Evolutionary conservation across 2,329 filamentous ascomycete genomes (phyloP).

Genomic region (Apiospora koreana): DNA sequence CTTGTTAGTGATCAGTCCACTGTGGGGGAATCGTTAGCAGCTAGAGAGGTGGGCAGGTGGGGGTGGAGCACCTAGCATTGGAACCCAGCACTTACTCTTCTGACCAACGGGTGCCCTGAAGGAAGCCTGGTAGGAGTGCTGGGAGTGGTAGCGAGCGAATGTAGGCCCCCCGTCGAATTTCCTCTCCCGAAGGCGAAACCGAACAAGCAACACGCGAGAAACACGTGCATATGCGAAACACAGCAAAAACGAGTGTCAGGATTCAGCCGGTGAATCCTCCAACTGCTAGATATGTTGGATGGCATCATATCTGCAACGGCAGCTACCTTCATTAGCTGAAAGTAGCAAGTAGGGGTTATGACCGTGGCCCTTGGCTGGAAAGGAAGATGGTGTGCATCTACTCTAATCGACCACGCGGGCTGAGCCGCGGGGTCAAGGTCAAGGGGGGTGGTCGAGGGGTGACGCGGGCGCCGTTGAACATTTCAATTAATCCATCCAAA

Average conservation of each 20-base stretch:
- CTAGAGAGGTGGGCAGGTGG: not conserved
- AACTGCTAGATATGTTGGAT: not conserved
- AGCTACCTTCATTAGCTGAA: not conserved
- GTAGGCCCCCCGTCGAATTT: no score
- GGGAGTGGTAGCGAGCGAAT: no score
- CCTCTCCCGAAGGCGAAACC: not conserved
- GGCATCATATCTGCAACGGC: not conserved
- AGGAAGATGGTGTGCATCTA: not conserved
- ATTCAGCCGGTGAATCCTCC: not conserved
- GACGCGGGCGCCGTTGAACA: not conserved
- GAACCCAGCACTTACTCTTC: not conserved
- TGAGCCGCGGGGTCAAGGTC: not conserved
- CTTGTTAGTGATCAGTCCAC: no score
- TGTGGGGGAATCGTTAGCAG: not conserved
- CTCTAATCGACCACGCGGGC: not conserved
- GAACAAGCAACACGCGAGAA: not conserved
- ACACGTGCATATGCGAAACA: not conserved
- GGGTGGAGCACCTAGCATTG: not conserved
- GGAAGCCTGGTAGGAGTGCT: no score
- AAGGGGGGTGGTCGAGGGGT: no score
- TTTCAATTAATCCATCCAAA: not conserved
- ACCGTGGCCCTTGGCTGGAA: no score
- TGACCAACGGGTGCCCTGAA: not conserved
- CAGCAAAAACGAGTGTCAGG: not conserved
- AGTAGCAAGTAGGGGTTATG: not conserved